Conservation (phyloP, 2,329 filamentous ascomycete genomes). For the Colletotrichum spaethianum region DNA sequence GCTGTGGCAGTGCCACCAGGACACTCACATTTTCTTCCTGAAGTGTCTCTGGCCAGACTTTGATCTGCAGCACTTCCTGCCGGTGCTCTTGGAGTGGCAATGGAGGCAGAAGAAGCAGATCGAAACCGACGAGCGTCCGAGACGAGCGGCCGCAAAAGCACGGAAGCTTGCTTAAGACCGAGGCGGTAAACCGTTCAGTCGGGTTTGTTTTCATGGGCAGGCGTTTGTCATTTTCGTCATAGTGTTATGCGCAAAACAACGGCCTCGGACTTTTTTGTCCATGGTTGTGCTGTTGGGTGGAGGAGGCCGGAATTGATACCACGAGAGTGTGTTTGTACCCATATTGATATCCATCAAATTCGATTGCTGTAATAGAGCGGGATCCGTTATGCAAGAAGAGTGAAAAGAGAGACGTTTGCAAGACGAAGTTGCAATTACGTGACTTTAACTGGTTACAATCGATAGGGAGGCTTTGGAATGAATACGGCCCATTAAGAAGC, state of each 20-base stretch:
- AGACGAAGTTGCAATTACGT: background rate
- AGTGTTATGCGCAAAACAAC: background rate
- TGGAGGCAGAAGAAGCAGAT: slow-evolving; percentile 74
- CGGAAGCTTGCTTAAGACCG: slow-evolving; percentile 32
- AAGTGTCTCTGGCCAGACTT: slow-evolving; percentile 97
- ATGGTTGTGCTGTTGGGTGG: background rate
- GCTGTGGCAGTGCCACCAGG: slow-evolving; percentile 97
- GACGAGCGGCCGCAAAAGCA: slow-evolving; percentile 47
- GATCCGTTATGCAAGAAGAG: background rate
- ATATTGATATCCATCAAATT: slow-evolving; percentile 36
- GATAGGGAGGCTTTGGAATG: background rate
- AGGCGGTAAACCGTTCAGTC: background rate
- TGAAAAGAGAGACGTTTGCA: background rate
- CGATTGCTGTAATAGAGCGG: background rate
- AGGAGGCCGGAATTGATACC: slow-evolving; percentile 31
- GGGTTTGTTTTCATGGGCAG: background rate
- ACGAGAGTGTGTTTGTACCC: slow-evolving; percentile 25
- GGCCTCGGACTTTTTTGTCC: background rate
- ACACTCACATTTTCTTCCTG: slow-evolving; percentile 93
- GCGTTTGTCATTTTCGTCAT: slow-evolving; percentile 19
- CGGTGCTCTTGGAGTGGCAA: slow-evolving; percentile 93
- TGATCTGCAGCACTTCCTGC: slow-evolving; percentile 92
- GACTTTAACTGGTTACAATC: background rate
- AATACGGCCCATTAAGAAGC: background rate
- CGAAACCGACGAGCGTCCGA: slow-evolving; percentile 64